Evolutionary conservation across 2,329 filamentous ascomycete species (phyloP).

Genomic region (Chalaropsis ovoidea): DNA sequence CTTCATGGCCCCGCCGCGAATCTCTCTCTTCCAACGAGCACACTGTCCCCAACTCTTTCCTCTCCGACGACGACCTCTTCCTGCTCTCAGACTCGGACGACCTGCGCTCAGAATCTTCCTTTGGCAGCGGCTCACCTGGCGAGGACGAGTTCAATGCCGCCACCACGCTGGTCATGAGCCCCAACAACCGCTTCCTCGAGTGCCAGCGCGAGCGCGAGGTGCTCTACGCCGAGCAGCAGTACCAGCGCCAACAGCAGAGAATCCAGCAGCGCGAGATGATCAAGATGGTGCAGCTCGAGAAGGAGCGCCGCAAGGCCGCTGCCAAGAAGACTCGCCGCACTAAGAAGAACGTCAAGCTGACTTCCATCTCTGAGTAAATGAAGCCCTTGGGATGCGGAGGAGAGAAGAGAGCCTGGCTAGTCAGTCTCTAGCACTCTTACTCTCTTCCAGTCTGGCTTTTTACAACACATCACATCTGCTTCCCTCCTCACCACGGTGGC

Average conservation of each 20-base stretch:
- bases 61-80: slow-evolving; percentile 27
- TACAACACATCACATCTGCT: too few species aligned
- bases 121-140: slow-evolving; percentile 14
- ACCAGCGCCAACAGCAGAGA: slow-evolving; percentile 38
- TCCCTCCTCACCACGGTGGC: neutral
- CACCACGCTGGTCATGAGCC: slow-evolving; percentile 11
- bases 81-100: slow-evolving; percentile 15
- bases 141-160: slow-evolving; percentile 14
- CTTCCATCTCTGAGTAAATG: slow-evolving; percentile 43
- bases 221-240: slow-evolving; percentile 31
- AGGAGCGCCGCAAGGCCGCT: slow-evolving; percentile 43
- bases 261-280: slow-evolving; percentile 45
- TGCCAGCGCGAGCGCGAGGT: slow-evolving; percentile 21
- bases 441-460: too few species aligned
- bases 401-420: neutral
- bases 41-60: slow-evolving; percentile 28
- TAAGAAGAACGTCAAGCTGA: slow-evolving; percentile 46
- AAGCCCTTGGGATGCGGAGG: neutral
- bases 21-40: slow-evolving; percentile 38
- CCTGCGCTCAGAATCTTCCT: slow-evolving; percentile 13
- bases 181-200: slow-evolving; percentile 20
- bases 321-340: slow-evolving; percentile 35
- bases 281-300: slow-evolving; percentile 43
- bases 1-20: slow-evolving; percentile 48
- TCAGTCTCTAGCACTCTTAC: neutral